Base-by-base conservation (phyloP, 495 filamentous ascomycete genomes). In the Glonium stellatum region DNA sequence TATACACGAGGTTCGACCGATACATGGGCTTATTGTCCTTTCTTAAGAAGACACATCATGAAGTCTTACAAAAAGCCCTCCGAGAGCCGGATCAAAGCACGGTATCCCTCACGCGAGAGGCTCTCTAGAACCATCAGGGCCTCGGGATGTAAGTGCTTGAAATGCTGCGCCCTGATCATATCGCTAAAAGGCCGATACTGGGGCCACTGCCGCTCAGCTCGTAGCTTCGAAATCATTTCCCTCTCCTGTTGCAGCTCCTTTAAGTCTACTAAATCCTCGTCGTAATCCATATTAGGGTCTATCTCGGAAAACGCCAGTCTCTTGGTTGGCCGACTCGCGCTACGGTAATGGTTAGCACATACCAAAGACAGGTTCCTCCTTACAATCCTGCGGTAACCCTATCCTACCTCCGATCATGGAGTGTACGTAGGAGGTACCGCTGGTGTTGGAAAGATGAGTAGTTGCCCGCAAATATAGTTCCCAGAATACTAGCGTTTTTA, bases 401-500 rank as follows among this genome's bases (percentile, higher is more conserved):
- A 31, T 3, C 27, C 27, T 31, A 31, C 27, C 6, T 31, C 27
- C 27, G 39, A 44, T n/a, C 47, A 23, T 51, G 13, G 25, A 51
- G 21, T 23, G 18, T 25, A 9, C 31, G 21, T 6, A 65, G 48
- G 31, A 31, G 63, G 34, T 63, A 41, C 22, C 70, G 66, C 51
- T 75, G 72, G 4, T 47, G 31, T 6, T 64, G 52, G 62, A 72
- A 74, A 0, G 68, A 65, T 4, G 48, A 36, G 59, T 75, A 75
- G 55, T 75, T 70, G 25, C 73, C 73, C 21, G 62, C 73, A 42
- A 71, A 49, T 18, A 74, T 59, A 19, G 55, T 56, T 25, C 64
- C 69, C 4, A 75, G 66, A 21, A 73, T 69, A 48, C 71, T 74
- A 23, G 48, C 47, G 4, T 57, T 39, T 25, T 41, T 11, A 0